These are phyloP conservation scores for Punica granatum DNA, from an alignment of 345 rosid genomes.

Conservation along the genomic window DNA sequence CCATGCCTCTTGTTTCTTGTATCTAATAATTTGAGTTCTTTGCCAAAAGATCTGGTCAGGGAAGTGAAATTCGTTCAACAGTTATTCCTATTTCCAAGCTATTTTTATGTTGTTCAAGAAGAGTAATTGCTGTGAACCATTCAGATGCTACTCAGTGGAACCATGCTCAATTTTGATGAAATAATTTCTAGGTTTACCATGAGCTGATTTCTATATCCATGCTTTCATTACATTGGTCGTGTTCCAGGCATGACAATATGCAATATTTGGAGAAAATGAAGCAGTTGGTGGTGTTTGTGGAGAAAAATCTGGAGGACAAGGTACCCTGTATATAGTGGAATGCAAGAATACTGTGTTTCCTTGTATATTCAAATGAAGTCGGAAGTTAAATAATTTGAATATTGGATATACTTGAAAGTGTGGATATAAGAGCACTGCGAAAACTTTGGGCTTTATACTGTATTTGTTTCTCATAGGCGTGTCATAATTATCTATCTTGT, in stretches of 20 bases:
- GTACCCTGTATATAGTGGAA: slow-evolving; percentile 19
- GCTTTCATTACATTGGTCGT: slow-evolving; percentile 18
- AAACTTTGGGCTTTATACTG: background rate
- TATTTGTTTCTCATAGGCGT: background rate
- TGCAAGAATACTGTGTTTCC: background rate
- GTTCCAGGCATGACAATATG: slow-evolving; percentile 87
- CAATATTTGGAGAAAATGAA: slow-evolving; percentile 83
- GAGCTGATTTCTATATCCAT: background rate
- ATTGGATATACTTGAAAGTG: background rate
- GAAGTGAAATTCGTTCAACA: background rate
- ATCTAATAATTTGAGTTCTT: background rate
- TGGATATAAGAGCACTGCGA: background rate
- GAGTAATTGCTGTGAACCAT: background rate
- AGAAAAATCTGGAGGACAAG: slow-evolving; percentile 74
- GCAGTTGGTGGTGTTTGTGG: slow-evolving; percentile 77
- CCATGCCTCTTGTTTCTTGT: background rate
- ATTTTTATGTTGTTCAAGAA: background rate
- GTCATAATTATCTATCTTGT: background rate
- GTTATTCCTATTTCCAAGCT: background rate
- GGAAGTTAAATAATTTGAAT: background rate
- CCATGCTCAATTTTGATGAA: background rate
- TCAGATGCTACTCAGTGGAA: background rate
- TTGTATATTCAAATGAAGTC: background rate
- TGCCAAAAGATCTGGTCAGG: background rate
- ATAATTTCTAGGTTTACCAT: background rate